Percentiles rank a stretch among this genome's conserved stretches.
Evolutionary conservation across 2,329 filamentous ascomycete species (phyloP).

Genomic region (Achaetomium macrosporum): DNA sequence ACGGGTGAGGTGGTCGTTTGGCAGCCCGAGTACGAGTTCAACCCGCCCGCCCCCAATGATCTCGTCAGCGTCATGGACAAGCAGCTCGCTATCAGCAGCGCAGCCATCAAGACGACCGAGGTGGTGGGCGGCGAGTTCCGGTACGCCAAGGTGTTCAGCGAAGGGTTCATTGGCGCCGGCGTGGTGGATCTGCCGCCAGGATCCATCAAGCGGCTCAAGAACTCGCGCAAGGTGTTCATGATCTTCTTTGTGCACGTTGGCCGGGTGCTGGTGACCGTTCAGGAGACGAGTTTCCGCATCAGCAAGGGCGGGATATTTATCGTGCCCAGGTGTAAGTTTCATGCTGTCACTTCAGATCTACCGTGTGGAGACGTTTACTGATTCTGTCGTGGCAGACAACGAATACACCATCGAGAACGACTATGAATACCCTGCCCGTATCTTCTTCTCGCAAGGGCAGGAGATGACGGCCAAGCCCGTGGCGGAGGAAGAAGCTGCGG

Average conservation of each 20-base stretch:
- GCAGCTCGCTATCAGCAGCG: conserved; percentile 50
- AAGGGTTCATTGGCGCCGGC: conserved; percentile 83
- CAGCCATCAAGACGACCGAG: conserved; percentile 51
- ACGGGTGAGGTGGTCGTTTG: conserved; percentile 59
- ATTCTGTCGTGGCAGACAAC: conserved; percentile 60
- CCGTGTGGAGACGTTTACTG: conserved; percentile 1
- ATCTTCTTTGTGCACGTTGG: conserved; percentile 86
- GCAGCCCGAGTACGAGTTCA: conserved; percentile 50
- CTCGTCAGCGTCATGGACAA: conserved; percentile 49
- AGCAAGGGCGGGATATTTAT: conserved; percentile 87
- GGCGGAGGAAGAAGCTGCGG: conserved; percentile 4
- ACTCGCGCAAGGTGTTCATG: conserved; percentile 94
- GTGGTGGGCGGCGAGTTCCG: conserved; percentile 67
- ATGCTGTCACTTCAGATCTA: background rate
- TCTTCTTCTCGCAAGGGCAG: conserved; percentile 92
- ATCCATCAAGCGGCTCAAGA: conserved; percentile 82
- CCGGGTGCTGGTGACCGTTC: conserved; percentile 72
- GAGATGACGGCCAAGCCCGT: conserved; percentile 36
- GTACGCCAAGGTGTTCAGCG: conserved; percentile 80
- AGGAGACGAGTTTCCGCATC: conserved; percentile 72
- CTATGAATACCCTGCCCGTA: conserved; percentile 61
- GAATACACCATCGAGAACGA: conserved; percentile 88
- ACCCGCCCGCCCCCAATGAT: conserved; percentile 50
- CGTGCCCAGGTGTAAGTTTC: conserved; percentile 77
- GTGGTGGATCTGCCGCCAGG: conserved; percentile 83